These are phyloP conservation scores for Ammopiptanthus mongolicus DNA, from an alignment of 306 rosid species.

Conservation along the genomic window DNA sequence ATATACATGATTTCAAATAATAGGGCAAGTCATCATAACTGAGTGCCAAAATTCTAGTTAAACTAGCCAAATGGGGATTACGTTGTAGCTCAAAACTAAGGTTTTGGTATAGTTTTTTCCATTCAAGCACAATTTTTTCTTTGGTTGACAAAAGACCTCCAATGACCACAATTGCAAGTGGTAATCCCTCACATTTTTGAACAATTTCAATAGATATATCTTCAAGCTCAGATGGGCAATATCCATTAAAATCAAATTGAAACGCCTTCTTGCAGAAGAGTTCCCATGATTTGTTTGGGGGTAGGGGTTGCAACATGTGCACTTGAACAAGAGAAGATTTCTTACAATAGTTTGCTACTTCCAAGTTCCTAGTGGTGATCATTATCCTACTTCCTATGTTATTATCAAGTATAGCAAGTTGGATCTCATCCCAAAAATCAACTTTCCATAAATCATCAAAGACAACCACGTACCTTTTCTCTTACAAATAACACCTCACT, in stretches of 20 bases:
- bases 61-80: neutral
- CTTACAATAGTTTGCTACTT: neutral
- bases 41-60: neutral
- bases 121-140: neutral
- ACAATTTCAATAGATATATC: neutral
- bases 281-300: neutral
- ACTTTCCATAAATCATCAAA: constrained; percentile 4
- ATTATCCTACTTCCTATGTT: neutral
- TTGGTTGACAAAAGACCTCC: neutral
- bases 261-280: constrained; percentile 19
- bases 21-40: constrained; percentile 21
- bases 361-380: neutral
- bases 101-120: neutral
- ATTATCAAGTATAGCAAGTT: neutral
- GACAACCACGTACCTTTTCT: no score
- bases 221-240: neutral
- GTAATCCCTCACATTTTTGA: neutral
- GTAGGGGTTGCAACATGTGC: neutral
- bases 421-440: neutral
- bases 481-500: no score
- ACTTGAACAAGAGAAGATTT: neutral
- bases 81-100: neutral
- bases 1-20: constrained; percentile 2
- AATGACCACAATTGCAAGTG: neutral
- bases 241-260: neutral